phyloP scores from a whole-genome alignment of 805 yeast species.

The Wickerhamiella qilinensis region DNA sequence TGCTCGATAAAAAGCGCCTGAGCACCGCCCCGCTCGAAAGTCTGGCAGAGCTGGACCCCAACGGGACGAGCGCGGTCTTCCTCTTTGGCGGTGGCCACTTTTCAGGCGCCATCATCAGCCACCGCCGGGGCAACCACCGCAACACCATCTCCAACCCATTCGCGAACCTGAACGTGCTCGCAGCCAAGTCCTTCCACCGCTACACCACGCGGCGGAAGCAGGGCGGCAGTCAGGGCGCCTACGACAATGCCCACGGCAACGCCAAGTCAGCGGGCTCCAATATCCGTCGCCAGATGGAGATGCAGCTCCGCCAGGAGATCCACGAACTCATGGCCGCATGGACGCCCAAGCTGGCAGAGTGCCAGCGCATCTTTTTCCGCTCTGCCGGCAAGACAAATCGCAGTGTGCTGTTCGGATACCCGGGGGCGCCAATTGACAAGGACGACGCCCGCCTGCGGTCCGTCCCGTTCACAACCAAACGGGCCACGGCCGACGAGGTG shows the following conservation, averaged over 20 bases:
- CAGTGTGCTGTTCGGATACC: conserved; percentile 46
- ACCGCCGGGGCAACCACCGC: conserved; percentile 34
- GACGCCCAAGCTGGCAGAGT: conserved; percentile 38
- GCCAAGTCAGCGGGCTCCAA: conserved; percentile 94
- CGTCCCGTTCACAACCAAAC: conserved; percentile 78
- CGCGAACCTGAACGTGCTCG: conserved; percentile 29
- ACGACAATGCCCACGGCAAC: conserved; percentile 82
- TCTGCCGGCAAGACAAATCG: conserved; percentile 63
- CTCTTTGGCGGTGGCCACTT: conserved; percentile 98
- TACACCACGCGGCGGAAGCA: conserved; percentile 94
- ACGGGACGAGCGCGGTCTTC: conserved; percentile 47
- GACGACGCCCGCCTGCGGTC: conserved; percentile 47
- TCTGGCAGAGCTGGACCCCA: conserved; percentile 26
- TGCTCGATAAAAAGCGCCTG: conserved; percentile 31
- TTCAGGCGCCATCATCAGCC: conserved; percentile 86
- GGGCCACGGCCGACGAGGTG: conserved; percentile 72
- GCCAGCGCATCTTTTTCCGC: conserved; percentile 58
- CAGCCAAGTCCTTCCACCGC: conserved; percentile 78
- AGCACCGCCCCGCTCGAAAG: conserved; percentile 34
- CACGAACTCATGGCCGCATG: conserved; percentile 49
- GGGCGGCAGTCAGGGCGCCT: conserved; percentile 92
- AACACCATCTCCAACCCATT: conserved; percentile 42
- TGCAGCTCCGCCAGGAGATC: conserved; percentile 65
- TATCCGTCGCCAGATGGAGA: conserved; percentile 79
- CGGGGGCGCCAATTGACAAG: conserved; percentile 31